Conservation (phyloP, 2,329 filamentous ascomycete species). For the Thielaviopsis ethacetica region DNA sequence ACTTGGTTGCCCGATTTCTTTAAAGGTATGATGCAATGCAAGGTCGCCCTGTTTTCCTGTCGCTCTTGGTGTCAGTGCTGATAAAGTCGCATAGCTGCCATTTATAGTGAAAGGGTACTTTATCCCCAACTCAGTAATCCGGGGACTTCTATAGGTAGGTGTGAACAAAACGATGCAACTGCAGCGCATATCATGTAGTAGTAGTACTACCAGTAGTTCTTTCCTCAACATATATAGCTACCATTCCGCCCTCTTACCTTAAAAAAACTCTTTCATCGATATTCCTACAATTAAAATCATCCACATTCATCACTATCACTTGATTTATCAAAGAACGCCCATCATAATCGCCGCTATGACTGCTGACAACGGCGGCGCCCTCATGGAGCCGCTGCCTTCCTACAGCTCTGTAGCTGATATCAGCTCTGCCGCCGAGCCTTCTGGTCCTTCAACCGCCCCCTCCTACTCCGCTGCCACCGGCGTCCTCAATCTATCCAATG, state of each 20-base stretch:
- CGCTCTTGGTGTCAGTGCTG: no score
- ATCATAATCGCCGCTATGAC: not conserved
- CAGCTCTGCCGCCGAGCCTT: not conserved
- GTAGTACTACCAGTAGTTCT: not conserved
- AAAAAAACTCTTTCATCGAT: no score
- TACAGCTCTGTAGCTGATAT: not conserved
- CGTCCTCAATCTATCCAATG: constrained; percentile 3
- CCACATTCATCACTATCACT: not conserved
- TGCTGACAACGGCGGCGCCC: not conserved
- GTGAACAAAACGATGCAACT: not conserved
- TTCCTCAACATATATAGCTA: not conserved
- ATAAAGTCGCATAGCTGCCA: not conserved
- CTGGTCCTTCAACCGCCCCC: not conserved
- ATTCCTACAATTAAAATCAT: not conserved
- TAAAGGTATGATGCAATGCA: no score
- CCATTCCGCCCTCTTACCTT: no score
- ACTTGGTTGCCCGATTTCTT: no score
- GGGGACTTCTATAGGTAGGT: no score
- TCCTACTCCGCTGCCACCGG: not conserved
- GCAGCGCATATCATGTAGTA: not conserved
- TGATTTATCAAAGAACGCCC: not conserved
- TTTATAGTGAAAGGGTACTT: not conserved
- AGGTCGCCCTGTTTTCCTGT: no score
- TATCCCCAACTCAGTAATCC: not conserved
- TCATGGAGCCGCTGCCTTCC: not conserved